Percentiles rank a stretch among this genome's conserved stretches.
These are phyloP conservation scores for Fusarium lateritium DNA, from an alignment of 2,329 filamentous ascomycete species.

Conservation along the genomic window DNA sequence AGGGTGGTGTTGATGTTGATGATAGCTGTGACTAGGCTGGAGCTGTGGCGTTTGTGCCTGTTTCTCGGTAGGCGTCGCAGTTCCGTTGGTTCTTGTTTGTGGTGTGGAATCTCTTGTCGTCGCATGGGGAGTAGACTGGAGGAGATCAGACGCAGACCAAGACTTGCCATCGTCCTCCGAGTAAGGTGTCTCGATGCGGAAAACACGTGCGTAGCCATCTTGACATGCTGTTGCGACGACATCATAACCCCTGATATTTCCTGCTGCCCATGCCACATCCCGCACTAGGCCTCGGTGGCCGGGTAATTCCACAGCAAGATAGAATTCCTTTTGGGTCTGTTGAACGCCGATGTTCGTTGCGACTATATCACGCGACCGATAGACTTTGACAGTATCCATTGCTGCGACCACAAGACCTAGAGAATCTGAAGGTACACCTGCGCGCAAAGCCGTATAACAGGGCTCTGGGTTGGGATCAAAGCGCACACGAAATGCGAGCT, in stretches of 20 bases:
- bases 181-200: conserved; percentile 78
- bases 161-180: conserved; percentile 63
- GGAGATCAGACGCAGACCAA: conserved; percentile 65
- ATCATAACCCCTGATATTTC: conserved; percentile 91
- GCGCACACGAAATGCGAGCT: conserved; percentile 86
- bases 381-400: conserved; percentile 87
- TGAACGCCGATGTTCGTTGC: conserved; percentile 66
- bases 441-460: conserved; percentile 81
- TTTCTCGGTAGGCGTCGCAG: conserved; percentile 40
- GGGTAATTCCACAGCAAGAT: conserved; percentile 82
- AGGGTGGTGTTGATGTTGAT: conserved; percentile 56
- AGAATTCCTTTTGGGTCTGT: conserved; percentile 81
- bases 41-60: conserved; percentile 47
- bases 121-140: conserved; percentile 53
- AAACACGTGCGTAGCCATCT: conserved; percentile 92
- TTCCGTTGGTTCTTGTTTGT: conserved; percentile 52
- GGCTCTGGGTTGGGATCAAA: conserved; percentile 92
- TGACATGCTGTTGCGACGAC: conserved; percentile 92
- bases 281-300: conserved; percentile 84
- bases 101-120: conserved; percentile 47
- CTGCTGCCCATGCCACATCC: conserved; percentile 93
- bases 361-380: conserved; percentile 77
- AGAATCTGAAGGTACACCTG: conserved; percentile 85
- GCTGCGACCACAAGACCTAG: conserved; percentile 87
- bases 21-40: conserved; percentile 40